Base-by-base conservation (phyloP, 345 rosid species). In the Aquilaria sinensis region DNA sequence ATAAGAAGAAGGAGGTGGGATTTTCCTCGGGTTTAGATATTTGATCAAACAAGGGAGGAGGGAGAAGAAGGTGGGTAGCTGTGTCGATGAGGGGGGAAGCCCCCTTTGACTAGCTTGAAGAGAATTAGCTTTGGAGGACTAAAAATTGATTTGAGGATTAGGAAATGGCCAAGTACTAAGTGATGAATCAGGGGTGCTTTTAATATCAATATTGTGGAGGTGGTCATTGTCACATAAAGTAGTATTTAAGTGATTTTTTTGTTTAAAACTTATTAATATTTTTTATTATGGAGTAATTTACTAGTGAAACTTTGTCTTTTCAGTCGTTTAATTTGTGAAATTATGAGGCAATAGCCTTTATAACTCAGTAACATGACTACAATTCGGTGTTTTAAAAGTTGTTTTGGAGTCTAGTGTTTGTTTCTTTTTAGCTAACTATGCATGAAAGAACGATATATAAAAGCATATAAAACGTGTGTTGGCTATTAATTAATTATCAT, bases 71-170 rank as follows among this genome's bases (percentile, higher is more conserved):
- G 71, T 23, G 23, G 23, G 23, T 23, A 23, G 23, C 31, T 60
- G 58, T 81, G 69, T 71, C 80, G 78, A 75, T 78, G 71, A 68
- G 62, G 47, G 64, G 72, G 64, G 64, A 77, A 51, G 60, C 65
- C 79, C 75, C 81, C 69, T 68, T 74, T 72, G 72, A 67, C 70
- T 61, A 37, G 43, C 67, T 34, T 47, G 56, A 74, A 67, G 47
- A 37, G 43, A 37, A 37, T 37, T 31, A 32, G 32, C 65, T 72
- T 65, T 62, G 65, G 62, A 55, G 67, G 33, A 66, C 79, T 71
- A 62, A 61, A 45, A 52, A 71, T 60, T 67, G 73, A 71, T 74
- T 64, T 68, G 67, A 61, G 58, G 43, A 37, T 66, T 74, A 63
- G 68, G 51, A 76, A 51, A 50, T 66, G 72, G 58, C 64, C 67